Base-by-base conservation (phyloP, 2,329 filamentous ascomycete species). In the Pseudodiploospora longispora region DNA sequence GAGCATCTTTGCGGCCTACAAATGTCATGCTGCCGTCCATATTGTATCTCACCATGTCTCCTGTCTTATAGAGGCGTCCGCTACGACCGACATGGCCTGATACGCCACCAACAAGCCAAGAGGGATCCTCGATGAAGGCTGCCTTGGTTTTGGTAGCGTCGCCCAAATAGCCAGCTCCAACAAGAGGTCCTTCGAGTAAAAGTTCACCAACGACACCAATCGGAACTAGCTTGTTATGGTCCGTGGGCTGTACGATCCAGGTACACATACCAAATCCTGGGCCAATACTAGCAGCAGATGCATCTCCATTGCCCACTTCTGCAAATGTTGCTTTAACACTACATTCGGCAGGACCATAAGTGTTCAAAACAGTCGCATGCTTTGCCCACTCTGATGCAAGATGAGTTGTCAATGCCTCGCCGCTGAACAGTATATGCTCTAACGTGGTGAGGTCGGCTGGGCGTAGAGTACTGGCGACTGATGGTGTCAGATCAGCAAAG, bases 1-100 rank as follows among this genome's bases (percentile, higher is more conserved):
- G 78, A 0, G 67, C 68, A 49, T 82, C 78, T 48, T 76, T 78
- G 10, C 78, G 66, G 10, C 74, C 74, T 12, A 75, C 47, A 34
- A 68, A 75, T 0, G 62, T 53, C 5, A 76, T 50, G 5, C 57
- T 56, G 0, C 69, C 68, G 34, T 73, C 64, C 0, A 56, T 51
- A 32, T 66, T 58, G 34, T 72, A 71, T 28, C 53, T 51, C 2
- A 61, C 72, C 2, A 76, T 57, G 50, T 76, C 73, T 5, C 73
- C 73, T 2, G 72, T 74, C 46, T 67, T 68, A 51, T 73, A 76
- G 6, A 69, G 34, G 4, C 55, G 36, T 2, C 46, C 42, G 4
- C n/a, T 29, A 6, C 40, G 48, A 2, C 39, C n/a, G 0, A 5
- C 12, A 1, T 42, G 9, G 1, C 38, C 41, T 6, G 8, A 10